These are phyloP conservation scores for Spergularia marina DNA, from an alignment of 148 eudicot genomes.

Conservation along the genomic window DNA sequence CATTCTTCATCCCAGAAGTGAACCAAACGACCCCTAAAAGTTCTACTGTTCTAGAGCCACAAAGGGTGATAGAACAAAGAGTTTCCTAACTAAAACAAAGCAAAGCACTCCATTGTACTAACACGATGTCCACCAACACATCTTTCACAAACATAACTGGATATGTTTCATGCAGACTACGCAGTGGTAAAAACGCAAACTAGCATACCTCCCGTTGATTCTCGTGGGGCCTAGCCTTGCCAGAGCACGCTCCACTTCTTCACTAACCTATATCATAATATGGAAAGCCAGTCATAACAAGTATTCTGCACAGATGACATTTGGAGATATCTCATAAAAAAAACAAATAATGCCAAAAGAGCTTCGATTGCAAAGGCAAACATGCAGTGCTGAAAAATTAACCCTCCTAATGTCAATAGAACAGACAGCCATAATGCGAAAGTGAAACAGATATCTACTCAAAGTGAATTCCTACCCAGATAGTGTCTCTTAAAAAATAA, in stretches of 20 bases:
- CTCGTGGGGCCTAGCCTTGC: slow-evolving; percentile 65
- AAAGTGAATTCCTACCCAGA: neutral
- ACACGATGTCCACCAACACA: neutral
- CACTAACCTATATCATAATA: slow-evolving; percentile 68
- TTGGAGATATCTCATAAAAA: neutral
- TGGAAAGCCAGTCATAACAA: neutral
- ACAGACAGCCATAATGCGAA: too few species aligned
- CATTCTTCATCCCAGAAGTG: too few species aligned
- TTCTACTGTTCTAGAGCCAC: neutral
- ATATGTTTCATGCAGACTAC: neutral
- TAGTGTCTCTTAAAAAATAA: neutral
- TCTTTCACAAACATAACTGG: neutral
- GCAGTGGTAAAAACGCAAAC: neutral
- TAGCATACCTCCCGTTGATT: slow-evolving; percentile 58
- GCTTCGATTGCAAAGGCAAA: neutral
- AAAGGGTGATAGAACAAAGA: neutral
- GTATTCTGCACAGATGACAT: slow-evolving; percentile 1
- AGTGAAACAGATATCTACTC: neutral
- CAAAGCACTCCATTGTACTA: neutral
- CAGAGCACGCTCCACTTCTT: slow-evolving; percentile 96
- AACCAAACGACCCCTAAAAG: neutral
- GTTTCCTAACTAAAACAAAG: neutral
- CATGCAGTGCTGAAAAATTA: neutral
- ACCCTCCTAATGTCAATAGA: too few species aligned
- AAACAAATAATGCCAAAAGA: neutral